Percentiles rank a stretch among this genome's conserved stretches.
Conservation (phyloP, 345 rosid genomes). For the Lepidium africanum region DNA sequence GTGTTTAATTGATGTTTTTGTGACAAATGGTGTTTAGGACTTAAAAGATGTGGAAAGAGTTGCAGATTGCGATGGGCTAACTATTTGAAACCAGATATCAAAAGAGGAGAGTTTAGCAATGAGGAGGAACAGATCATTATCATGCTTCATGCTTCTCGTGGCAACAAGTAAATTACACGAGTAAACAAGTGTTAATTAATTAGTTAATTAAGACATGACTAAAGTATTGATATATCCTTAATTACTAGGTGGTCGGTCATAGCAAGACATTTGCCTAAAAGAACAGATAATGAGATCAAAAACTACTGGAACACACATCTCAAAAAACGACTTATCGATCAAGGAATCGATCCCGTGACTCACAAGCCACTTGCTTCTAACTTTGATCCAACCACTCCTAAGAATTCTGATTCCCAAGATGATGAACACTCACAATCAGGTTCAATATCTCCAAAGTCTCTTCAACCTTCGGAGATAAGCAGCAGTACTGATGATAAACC, state of each 20-base stretch:
- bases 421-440: constrained; percentile 5
- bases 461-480: background rate
- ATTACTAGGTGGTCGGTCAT: constrained; percentile 56
- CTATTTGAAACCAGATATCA: constrained; percentile 36
- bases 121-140: constrained; percentile 37
- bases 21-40: constrained; percentile 20
- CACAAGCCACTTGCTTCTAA: constrained; percentile 40
- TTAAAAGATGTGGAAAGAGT: constrained; percentile 43
- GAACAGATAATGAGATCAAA: constrained; percentile 68
- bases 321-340: constrained; percentile 55
- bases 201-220: background rate
- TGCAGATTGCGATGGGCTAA: constrained; percentile 42
- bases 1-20: background rate
- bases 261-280: constrained; percentile 50
- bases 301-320: constrained; percentile 65
- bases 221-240: background rate
- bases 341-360: constrained; percentile 69
- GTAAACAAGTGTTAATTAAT: background rate
- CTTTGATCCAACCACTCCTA: background rate
- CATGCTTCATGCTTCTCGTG: constrained; percentile 37
- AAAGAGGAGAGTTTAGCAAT: constrained; percentile 36
- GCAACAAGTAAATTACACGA: constrained; percentile 30
- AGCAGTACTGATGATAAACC: background rate
- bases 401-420: background rate
- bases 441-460: constrained; percentile 8